phyloP scores from a whole-genome alignment of 208 protist genomes.

The Acanthamoeba lenticulata region DNA sequence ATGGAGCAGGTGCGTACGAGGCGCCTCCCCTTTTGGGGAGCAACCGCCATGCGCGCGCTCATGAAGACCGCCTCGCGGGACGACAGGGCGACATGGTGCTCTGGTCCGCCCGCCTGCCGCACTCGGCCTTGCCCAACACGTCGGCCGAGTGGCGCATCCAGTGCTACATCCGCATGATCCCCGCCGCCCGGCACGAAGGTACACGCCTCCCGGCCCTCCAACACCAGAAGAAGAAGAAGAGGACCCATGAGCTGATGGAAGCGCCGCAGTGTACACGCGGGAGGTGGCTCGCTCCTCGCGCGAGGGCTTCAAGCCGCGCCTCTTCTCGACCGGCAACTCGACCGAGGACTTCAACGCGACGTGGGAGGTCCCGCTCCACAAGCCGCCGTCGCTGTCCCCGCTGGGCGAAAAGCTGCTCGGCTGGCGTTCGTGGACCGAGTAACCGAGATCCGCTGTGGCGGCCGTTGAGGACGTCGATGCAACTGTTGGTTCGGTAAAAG shows the following conservation, averaged over 20 bases:
- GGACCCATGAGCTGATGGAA: too few relatives aligned
- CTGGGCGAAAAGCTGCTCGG: neutral
- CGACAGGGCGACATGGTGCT: neutral
- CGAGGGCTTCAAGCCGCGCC: neutral
- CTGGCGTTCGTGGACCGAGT: neutral
- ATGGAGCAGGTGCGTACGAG: constrained; percentile 46
- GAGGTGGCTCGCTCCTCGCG: neutral
- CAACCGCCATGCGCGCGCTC: too few relatives aligned
- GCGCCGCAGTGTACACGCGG: neutral
- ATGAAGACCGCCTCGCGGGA: neutral
- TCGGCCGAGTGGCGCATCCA: constrained; percentile 53
- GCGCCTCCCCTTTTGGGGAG: too few relatives aligned
- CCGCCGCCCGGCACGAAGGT: neutral
- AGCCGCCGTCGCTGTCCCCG: neutral
- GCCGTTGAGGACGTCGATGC: too few relatives aligned
- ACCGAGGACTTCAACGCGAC: neutral
- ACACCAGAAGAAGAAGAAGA: too few relatives aligned
- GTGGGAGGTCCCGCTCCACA: constrained; percentile 21
- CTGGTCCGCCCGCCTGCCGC: neutral
- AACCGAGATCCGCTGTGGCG: too few relatives aligned
- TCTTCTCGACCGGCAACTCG: neutral
- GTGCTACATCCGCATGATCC: constrained; percentile 29
- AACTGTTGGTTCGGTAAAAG: too few relatives aligned
- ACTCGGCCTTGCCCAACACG: neutral
- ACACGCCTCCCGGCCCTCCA: neutral